Evolutionary conservation across 768 basidiomycete genomes (phyloP), one percentile per base, ranked within the genome.

Genomic region (Dictyophora rubrovolvata): DNA sequence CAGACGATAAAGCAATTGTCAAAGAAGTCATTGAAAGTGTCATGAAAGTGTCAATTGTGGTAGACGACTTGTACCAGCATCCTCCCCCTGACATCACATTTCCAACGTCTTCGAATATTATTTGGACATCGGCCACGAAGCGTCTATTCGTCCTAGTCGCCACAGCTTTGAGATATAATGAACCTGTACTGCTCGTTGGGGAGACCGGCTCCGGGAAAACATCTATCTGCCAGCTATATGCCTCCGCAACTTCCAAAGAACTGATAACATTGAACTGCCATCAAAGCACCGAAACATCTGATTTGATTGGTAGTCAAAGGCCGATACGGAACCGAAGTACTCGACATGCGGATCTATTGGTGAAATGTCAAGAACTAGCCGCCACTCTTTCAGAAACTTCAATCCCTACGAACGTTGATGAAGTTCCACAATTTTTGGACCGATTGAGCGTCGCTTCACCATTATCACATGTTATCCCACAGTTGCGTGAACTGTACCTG

Each of bases 191-290:
- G 18, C 79, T 99, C 28, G 95, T 99, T 11, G 96, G 96, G 0
- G 95, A 98, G 71, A 98, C 96, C 0, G 96, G 96, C 14, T 89
- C 88, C 3, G 96, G 96, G 16, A 99, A 99, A 73, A 99, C 96
- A 0, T 96, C 95, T 0, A 87, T 97, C 46, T 97, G 95, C 67
- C 92, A 98, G 67, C 74, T 93, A 5, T 87, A 87, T 63, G 88
- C 96, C 0, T 79, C 85, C 48, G 82, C 83, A 1, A 72, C 80
- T 21, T 71, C 71, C 22, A 83, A 82, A 65, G 73, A 69, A 36
- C 75, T 99, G 23, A 74, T 86, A 64, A 77, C 83, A 4, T 80
- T 99, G 63, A 98, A 91, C 64, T 98, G 96, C 66, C 96, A 99
- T 69, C 93, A 96, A 70, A 97, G 96, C 67, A 98, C 94, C 23